These are phyloP conservation scores for Acarospora socialis DNA, from an alignment of 2,329 filamentous ascomycete species.

Conservation along the genomic window DNA sequence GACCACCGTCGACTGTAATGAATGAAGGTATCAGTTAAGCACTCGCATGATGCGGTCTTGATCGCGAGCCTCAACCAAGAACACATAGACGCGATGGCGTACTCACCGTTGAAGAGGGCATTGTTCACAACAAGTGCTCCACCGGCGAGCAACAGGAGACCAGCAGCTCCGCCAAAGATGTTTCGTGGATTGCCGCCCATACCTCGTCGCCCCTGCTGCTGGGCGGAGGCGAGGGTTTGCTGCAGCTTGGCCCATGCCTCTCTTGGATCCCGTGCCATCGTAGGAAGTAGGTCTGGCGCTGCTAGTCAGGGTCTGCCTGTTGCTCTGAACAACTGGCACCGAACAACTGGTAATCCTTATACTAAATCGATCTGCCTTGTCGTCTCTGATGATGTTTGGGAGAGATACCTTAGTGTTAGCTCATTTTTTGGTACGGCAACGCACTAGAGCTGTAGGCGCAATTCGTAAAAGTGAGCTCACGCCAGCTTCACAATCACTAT, in stretches of 20 bases:
- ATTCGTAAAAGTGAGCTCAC: no score
- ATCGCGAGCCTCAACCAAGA: slow-evolving; percentile 3
- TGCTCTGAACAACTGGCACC: no score
- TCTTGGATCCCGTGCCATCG: slow-evolving; percentile 41
- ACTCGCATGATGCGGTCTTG: slow-evolving; percentile 10
- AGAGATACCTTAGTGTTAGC: no score
- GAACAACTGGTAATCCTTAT: no score
- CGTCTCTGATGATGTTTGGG: no score
- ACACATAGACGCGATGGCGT: no score
- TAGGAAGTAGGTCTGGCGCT: slow-evolving; percentile 17
- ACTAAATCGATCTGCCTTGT: no score
- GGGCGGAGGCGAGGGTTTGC: slow-evolving; percentile 34
- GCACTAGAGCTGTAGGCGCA: no score
- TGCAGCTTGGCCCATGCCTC: slow-evolving; percentile 54
- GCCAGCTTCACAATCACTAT: no score
- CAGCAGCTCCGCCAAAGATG: slow-evolving; percentile 39
- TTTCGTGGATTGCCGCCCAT: slow-evolving; percentile 37
- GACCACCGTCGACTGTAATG: slow-evolving; percentile 75
- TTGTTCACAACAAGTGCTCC: slow-evolving; percentile 44
- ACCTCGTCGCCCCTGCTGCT: slow-evolving; percentile 37
- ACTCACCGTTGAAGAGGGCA: slow-evolving; percentile 52
- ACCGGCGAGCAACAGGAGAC: slow-evolving; percentile 40
- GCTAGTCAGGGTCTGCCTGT: slow-evolving; percentile 14
- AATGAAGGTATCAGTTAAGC: no score
- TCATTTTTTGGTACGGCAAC: no score